Base-by-base conservation (phyloP, 441 rosid species). In the Adansonia gregorii region DNA sequence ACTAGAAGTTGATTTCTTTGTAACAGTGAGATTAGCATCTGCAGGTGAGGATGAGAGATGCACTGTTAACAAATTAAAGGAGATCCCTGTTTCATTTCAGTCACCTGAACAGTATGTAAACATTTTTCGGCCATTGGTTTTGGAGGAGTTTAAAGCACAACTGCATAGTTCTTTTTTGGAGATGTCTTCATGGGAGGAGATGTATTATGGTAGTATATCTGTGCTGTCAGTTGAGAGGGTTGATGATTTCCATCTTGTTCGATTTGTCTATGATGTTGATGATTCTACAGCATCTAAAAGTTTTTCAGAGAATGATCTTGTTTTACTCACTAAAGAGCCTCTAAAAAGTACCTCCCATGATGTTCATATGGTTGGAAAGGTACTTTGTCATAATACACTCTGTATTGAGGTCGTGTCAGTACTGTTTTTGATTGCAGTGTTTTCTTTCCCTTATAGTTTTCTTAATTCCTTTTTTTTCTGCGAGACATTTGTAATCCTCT, bases 81-180 rank as follows among this genome's bases (percentile, higher is more conserved):
- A 92, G 88, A 93, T 97, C 83, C 97, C 99, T 72, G 85, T 91
- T 75, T 92, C 90, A 73, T 97, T 97, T 85, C 85, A 84, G 77
- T 91, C 98, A 79, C 90, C 97, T 82, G 95, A 92, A 75, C 92
- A 97, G 59, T 97, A 93, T 82, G 81, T 97, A 22, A 86, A 85
- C 61, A 89, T 93, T 81, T 97, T 94, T 78, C 95, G 89, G 79
- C 99, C 99, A 14, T 86, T 97, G 85, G 94, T 97, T 80, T 80
- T 97, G 82, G 98, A 97, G 88, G 99, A 97, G 88, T 97, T 97
- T 78, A 97, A 91, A 87, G 99, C 99, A 76, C 99, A 97, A 84
- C 84, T 97, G 74, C 87, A 85, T 77, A 91, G 89, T 87, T 90
- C 94, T 78, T 94, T 88, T 84, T 83, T 86, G 76, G 98, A 94